A percentile compares a stretch with the other conserved stretches of the same genome.
Evolutionary conservation across 305 asterid species (phyloP).

Genomic region (Fraxinus sp.): DNA sequence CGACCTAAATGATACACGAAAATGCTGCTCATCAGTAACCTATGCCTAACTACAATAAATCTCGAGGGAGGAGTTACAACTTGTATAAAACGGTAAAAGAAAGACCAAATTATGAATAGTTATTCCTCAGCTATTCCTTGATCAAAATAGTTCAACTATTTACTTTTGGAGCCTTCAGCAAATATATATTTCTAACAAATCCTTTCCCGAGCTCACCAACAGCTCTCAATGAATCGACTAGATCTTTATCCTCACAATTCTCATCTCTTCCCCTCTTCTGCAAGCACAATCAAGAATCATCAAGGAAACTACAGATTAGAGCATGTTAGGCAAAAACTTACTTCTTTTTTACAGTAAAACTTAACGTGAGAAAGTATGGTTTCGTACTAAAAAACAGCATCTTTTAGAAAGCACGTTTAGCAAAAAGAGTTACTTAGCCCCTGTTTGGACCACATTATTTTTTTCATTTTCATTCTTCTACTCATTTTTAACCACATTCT

Average conservation of each 20-base stretch:
- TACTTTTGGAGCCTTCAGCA: constrained; percentile 67
- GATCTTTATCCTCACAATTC: constrained; percentile 37
- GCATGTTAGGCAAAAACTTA: neutral
- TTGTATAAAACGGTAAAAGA: neutral
- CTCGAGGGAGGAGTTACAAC: neutral
- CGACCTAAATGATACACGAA: neutral
- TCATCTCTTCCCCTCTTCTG: constrained; percentile 82
- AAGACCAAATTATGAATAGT: neutral
- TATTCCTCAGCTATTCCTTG: neutral
- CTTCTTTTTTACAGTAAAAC: neutral
- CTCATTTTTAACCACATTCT: too few species aligned
- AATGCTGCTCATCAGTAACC: neutral
- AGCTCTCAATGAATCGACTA: constrained; percentile 48
- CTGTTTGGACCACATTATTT: too few species aligned
- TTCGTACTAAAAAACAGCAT: neutral
- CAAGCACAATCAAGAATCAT: constrained; percentile 20
- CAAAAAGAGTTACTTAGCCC: neutral
- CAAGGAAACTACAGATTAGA: neutral
- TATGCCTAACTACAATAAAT: neutral
- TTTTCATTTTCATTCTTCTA: too few species aligned
- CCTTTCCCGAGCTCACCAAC: constrained; percentile 92
- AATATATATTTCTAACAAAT: constrained; percentile 65
- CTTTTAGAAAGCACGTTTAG: neutral
- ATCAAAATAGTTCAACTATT: constrained; percentile 23
- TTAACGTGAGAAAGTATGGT: neutral